Conservation (phyloP, 768 basidiomycete genomes). For the Dacryopinax primogenitus region DNA sequence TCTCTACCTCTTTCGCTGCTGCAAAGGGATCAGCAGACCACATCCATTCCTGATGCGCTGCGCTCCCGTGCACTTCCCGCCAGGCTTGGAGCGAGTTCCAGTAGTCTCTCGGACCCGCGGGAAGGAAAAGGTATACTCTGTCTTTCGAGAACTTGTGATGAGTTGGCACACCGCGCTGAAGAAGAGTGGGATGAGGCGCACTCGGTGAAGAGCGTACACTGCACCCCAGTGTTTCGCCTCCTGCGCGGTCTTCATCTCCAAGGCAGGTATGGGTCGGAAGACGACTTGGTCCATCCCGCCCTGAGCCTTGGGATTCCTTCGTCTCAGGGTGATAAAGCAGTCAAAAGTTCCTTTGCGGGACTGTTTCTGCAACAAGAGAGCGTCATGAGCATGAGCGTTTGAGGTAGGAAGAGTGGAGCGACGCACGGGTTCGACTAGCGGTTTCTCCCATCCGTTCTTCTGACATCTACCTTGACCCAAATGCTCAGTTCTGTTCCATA, state of each 20-base stretch:
- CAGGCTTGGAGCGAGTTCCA: conserved; percentile 55
- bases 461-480: conserved; percentile 62
- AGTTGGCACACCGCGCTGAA: neutral
- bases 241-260: conserved; percentile 48
- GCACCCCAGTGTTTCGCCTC: conserved; percentile 91
- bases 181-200: conserved; percentile 27
- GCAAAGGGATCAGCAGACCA: conserved; percentile 78
- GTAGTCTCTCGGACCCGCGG: conserved; percentile 74
- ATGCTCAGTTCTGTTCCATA: too few relatives aligned
- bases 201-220: conserved; percentile 74
- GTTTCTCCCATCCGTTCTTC: conserved; percentile 80
- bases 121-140: conserved; percentile 52
- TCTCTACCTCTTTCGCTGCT: conserved; percentile 52
- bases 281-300: conserved; percentile 49
- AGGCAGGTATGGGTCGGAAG: conserved; percentile 60
- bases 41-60: conserved; percentile 69
- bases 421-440: conserved; percentile 58
- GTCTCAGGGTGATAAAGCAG: conserved; percentile 55
- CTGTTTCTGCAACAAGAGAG: conserved; percentile 34
- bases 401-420: conserved; percentile 12
- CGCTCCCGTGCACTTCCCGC: conserved; percentile 46
- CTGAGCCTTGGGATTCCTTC: conserved; percentile 56
- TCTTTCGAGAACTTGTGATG: conserved; percentile 18
- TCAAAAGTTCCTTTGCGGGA: conserved; percentile 36
- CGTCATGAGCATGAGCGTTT: conserved; percentile 10